Conservation (phyloP, 179 eudicot genomes). For the Spinacia oleracea region DNA sequence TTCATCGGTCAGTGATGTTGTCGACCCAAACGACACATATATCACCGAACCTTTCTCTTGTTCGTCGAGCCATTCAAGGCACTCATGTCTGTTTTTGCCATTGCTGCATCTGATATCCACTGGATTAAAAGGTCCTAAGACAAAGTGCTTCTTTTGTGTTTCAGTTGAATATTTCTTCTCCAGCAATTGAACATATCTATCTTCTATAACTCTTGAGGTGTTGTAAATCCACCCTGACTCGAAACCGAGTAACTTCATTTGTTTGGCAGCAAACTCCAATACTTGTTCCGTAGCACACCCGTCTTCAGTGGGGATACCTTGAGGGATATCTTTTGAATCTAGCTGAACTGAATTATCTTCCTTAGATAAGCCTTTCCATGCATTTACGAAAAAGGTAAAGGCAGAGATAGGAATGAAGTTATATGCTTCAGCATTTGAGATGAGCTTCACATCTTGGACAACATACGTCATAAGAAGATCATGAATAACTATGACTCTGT, state of each 20-base stretch:
- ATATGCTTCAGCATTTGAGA: constrained; percentile 48
- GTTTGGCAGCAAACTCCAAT: constrained; percentile 21
- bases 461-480: constrained; percentile 49
- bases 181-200: constrained; percentile 35
- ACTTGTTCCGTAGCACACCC: constrained; percentile 36
- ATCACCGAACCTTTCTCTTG: constrained; percentile 35
- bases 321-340: constrained; percentile 21
- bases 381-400: constrained; percentile 22
- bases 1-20: constrained; percentile 34
- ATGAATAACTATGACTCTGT: constrained; percentile 45
- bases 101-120: not conserved
- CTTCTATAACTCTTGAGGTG: constrained; percentile 27
- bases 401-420: constrained; percentile 37
- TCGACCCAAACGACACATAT: constrained; percentile 59
- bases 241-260: constrained; percentile 18
- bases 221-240: constrained; percentile 35
- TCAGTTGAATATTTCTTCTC: constrained; percentile 7
- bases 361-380: constrained; percentile 10
- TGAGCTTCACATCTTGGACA: constrained; percentile 44
- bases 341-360: constrained; percentile 28
- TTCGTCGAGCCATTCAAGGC: constrained; percentile 46
- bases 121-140: constrained; percentile 44
- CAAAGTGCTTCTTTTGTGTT: not conserved
- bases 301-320: constrained; percentile 33
- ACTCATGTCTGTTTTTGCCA: constrained; percentile 23